These are phyloP conservation scores for Aspergillus sclerotiicarbonarius DNA, from an alignment of 495 filamentous ascomycete genomes.

Conservation along the genomic window DNA sequence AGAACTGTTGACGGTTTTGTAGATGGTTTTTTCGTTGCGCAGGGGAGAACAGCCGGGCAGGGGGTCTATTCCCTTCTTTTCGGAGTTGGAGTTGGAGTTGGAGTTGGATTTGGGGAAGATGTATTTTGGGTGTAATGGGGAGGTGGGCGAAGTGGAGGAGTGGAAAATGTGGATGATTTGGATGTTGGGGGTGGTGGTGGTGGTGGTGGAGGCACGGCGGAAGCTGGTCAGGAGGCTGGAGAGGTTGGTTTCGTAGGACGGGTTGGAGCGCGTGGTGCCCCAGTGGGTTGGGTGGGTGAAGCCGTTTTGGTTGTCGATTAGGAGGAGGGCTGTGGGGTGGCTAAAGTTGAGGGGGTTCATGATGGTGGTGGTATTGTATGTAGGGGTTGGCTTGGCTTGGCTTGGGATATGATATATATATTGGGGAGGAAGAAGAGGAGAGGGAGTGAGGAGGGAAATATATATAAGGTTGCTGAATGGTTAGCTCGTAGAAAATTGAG, in stretches of 20 bases:
- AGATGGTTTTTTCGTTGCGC: too few relatives aligned
- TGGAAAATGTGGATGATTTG: conserved; percentile 50
- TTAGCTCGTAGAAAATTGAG: too few relatives aligned
- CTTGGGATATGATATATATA: too few relatives aligned
- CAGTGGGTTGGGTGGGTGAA: conserved; percentile 45
- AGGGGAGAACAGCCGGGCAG: too few relatives aligned
- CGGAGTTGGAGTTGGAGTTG: too few relatives aligned
- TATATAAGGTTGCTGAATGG: too few relatives aligned
- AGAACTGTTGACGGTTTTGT: conserved; percentile 46
- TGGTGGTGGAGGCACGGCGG: conserved; percentile 24
- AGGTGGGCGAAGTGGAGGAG: conserved; percentile 32
- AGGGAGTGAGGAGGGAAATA: neutral
- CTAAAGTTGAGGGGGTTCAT: conserved; percentile 19
- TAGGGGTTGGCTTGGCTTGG: too few relatives aligned
- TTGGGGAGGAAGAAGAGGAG: neutral
- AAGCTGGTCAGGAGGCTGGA: conserved; percentile 40
- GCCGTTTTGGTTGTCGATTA: conserved; percentile 58
- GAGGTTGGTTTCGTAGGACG: conserved; percentile 45
- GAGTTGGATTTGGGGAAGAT: too few relatives aligned
- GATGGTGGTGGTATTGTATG: neutral
- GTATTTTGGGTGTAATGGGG: conserved; percentile 29
- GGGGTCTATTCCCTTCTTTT: too few relatives aligned
- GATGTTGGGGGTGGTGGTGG: conserved; percentile 8
- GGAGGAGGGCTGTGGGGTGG: conserved; percentile 48
- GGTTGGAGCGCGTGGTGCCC: conserved; percentile 45